Evolutionary conservation across 768 basidiomycete species (phyloP), one percentile per base, ranked within the genome.

Genomic region (Daedalea quercina): DNA sequence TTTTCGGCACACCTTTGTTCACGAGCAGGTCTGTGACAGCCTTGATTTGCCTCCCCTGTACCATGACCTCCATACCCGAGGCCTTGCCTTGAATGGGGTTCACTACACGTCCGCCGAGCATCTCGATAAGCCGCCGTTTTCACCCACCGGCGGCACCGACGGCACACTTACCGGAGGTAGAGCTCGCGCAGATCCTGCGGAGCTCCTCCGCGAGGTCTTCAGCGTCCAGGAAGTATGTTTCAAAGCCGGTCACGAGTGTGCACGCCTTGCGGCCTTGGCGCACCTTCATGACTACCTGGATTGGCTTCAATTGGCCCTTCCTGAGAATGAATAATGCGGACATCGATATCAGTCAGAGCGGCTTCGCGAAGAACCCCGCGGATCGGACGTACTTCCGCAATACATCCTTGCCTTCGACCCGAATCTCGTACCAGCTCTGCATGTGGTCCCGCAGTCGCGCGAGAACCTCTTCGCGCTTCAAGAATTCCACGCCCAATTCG

Each of bases 21-120:
- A 78, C 65, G 37, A 96, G 65, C 54, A 90, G 77, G 3, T 88
- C 85, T 9, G 76, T 71, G 11, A 92, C 85, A 2, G 73, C 70
- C 57, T 78, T 76, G 19, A 75, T 72, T 60, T 95, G 92, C 56
- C 87, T 88, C 1, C 94, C 94, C 62, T 95, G 94, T 0, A 95
- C 84, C 56, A 87, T 71, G 9, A 96, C 82, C 60, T 94, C 89
- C 49, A 78, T 59, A 1, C 78, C 79, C 1, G 78, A 70, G 15
- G 72, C 60, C 63, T 82, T 85, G 0, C 85, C 84, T 4, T 70
- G 72, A n/a, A 77, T 51, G 1, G 82, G 79, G 0, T 82, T 77
- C 15, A 86, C 87, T 89, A 59, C 25, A 31, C 26, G 26, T 13
- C 46, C 12, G 17, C 23, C 23, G 9, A 34, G 46, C 22, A 19